Percentiles rank a stretch among this genome's conserved stretches.
Conservation (phyloP, 108 stramenopile genomes). For the Nitzschia sp. region DNA sequence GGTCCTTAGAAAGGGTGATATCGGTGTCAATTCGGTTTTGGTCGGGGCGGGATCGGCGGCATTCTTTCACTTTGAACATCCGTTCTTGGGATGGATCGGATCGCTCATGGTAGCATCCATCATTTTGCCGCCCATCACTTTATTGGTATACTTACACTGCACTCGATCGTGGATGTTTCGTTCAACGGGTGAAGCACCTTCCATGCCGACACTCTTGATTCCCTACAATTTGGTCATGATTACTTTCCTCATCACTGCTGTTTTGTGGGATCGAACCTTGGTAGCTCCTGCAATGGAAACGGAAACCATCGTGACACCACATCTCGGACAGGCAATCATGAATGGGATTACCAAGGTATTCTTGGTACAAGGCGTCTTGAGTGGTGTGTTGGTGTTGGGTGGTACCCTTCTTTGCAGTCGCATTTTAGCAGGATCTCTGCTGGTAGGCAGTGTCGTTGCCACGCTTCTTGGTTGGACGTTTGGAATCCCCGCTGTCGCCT, state of each 20-base stretch:
- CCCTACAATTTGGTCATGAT: constrained; percentile 33
- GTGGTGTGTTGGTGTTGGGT: constrained; percentile 23
- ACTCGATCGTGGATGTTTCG: constrained; percentile 8
- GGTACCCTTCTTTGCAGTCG: constrained; percentile 35
- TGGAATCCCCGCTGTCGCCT: neutral
- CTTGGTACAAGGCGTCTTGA: constrained; percentile 8
- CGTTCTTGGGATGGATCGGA: neutral
- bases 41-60: constrained; percentile 22
- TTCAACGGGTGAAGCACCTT: neutral
- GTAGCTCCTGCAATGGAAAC: neutral
- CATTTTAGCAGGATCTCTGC: constrained; percentile 12
- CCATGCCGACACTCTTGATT: constrained; percentile 17
- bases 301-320: neutral
- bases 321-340: constrained; percentile 4
- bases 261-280: constrained; percentile 28
- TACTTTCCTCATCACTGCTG: constrained; percentile 12
- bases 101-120: constrained; percentile 14
- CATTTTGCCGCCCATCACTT: constrained; percentile 18
- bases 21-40: constrained; percentile 27
- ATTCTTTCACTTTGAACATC: constrained; percentile 14
- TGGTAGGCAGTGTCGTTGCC: constrained; percentile 10
- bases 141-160: constrained; percentile 11
- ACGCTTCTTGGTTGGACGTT: constrained; percentile 7
- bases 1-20: constrained; percentile 4
- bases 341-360: constrained; percentile 24